These are phyloP conservation scores for Botrytis squamosa DNA, from an alignment of 2,329 filamentous ascomycete genomes.

Conservation along the genomic window DNA sequence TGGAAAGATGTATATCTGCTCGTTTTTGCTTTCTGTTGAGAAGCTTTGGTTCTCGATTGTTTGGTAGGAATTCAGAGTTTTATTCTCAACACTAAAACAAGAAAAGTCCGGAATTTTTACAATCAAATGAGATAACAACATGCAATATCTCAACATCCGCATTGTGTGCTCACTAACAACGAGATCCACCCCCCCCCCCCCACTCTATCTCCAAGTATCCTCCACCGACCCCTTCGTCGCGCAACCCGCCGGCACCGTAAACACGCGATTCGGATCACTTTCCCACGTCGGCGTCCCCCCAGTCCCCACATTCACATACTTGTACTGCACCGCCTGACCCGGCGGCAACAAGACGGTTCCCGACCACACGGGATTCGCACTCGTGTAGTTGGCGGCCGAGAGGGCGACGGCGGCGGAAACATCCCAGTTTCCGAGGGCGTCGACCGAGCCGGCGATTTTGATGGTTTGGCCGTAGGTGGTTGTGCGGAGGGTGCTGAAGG, in stretches of 20 bases:
- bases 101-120: not conserved
- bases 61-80: not conserved
- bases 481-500: slow-evolving; percentile 57
- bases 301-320: slow-evolving; percentile 61
- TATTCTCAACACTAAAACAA: not conserved
- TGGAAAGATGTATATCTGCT: not conserved
- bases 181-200: not conserved
- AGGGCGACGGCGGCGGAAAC: slow-evolving; percentile 53
- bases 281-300: slow-evolving; percentile 63
- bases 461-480: slow-evolving; percentile 63
- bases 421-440: slow-evolving; percentile 63
- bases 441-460: slow-evolving; percentile 60
- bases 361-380: slow-evolving; percentile 60
- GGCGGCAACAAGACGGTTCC: slow-evolving; percentile 53
- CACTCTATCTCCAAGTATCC: slow-evolving; percentile 28
- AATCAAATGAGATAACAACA: not conserved
- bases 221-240: slow-evolving; percentile 30
- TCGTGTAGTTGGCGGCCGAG: slow-evolving; percentile 60
- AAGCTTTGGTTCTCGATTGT: not conserved
- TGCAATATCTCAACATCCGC: not conserved
- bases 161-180: not conserved
- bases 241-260: slow-evolving; percentile 33
- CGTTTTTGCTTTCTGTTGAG: not conserved
- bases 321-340: slow-evolving; percentile 61
- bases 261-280: slow-evolving; percentile 45